These are phyloP conservation scores for Zelonia costaricensis DNA, from an alignment of 208 protist species.

Conservation along the genomic window DNA sequence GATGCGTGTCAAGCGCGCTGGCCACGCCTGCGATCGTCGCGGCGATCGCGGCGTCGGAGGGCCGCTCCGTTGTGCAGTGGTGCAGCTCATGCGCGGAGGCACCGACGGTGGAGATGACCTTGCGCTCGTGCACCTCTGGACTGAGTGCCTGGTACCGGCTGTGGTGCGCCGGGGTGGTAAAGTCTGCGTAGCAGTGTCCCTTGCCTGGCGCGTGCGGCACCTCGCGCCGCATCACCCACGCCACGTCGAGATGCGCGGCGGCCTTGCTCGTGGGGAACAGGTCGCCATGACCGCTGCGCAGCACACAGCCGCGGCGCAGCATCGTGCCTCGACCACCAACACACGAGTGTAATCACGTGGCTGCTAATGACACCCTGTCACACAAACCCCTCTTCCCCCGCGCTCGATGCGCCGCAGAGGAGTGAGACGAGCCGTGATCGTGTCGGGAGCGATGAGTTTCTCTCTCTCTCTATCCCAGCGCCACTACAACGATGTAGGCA, in stretches of 20 bases:
- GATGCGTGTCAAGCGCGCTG: constrained; percentile 21
- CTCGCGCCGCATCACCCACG: constrained; percentile 58
- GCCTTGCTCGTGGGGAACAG: constrained; percentile 85
- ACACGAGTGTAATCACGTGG: no score
- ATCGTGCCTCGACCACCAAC: no score
- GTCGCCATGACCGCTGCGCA: constrained; percentile 66
- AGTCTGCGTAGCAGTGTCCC: constrained; percentile 52
- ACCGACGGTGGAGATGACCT: constrained; percentile 17
- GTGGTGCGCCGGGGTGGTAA: constrained; percentile 35
- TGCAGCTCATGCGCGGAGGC: constrained; percentile 15
- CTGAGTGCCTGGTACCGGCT: constrained; percentile 53
- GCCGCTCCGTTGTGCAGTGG: constrained; percentile 33
- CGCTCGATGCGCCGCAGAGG: no score
- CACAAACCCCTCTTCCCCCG: no score
- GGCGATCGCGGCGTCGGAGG: constrained; percentile 23
- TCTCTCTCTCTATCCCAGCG: no score
- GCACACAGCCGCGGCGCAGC: constrained; percentile 28
- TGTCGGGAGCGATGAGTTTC: no score
- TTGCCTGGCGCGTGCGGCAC: constrained; percentile 52
- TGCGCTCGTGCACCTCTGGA: constrained; percentile 39
- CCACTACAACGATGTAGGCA: no score
- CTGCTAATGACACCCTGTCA: no score
- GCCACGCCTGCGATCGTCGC: constrained; percentile 37
- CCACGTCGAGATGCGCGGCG: constrained; percentile 58
- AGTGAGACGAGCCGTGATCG: no score